These are phyloP conservation scores for Eutypa lata DNA, from an alignment of 2,329 filamentous ascomycete species.

Conservation along the genomic window DNA sequence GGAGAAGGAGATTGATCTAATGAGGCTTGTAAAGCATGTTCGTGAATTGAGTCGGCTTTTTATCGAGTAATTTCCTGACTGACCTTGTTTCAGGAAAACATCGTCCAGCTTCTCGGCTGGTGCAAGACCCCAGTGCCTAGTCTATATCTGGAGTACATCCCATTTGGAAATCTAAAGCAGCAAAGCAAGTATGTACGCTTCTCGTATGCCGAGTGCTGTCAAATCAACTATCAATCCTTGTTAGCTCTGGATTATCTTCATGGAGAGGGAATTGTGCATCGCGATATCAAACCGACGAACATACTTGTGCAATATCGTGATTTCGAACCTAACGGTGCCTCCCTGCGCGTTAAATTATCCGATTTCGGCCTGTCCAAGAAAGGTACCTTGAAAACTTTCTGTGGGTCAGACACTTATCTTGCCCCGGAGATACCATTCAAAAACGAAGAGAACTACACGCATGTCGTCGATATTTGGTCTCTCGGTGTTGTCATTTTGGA, in stretches of 20 bases:
- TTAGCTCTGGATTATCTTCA: not conserved
- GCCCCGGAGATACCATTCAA: not conserved
- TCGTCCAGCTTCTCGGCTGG: not conserved
- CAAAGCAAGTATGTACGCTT: not conserved
- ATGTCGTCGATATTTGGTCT: slow-evolving; percentile 4
- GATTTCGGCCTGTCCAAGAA: not conserved
- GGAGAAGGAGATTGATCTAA: not conserved
- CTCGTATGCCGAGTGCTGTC: not conserved
- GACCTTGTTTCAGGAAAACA: not conserved
- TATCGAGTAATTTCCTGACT: too few species aligned
- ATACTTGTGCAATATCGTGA: not conserved
- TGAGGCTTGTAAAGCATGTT: not conserved
- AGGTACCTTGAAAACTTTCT: not conserved
- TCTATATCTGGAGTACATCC: slow-evolving; percentile 1
- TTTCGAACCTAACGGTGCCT: too few species aligned
- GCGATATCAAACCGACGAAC: slow-evolving; percentile 1
- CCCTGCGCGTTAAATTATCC: not conserved
- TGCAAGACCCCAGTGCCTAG: not conserved
- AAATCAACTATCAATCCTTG: not conserved
- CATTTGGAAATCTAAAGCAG: not conserved
- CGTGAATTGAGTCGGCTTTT: too few species aligned
- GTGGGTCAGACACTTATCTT: slow-evolving; percentile 1
- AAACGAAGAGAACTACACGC: not conserved
- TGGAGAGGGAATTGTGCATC: not conserved
- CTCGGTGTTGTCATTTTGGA: slow-evolving; percentile 2